Percentiles rank a stretch among this genome's conserved stretches.
These are phyloP conservation scores for Mariannaea sp. DNA, from an alignment of 2,329 filamentous ascomycete species.

Conservation along the genomic window DNA sequence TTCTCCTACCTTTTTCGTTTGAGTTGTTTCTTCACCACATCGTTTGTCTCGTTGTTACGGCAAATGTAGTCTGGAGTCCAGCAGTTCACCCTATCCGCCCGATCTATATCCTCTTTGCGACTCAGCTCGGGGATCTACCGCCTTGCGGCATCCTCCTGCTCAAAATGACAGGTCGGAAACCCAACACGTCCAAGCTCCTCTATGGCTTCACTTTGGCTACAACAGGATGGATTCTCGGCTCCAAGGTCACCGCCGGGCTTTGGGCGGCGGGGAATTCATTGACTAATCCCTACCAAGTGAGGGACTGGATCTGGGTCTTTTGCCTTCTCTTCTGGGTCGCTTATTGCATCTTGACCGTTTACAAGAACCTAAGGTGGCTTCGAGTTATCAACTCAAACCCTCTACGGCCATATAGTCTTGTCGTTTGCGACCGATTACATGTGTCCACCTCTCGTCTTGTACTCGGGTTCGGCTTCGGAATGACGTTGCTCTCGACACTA, in stretches of 20 bases:
- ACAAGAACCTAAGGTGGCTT: slow-evolving; percentile 27
- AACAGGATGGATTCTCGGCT: slow-evolving; percentile 17
- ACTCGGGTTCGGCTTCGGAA: slow-evolving; percentile 23
- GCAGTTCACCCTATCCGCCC: slow-evolving; percentile 34
- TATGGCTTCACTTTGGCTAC: slow-evolving; percentile 22
- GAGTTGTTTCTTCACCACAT: slow-evolving; percentile 37
- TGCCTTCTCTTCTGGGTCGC: slow-evolving; percentile 30
- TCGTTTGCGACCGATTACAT: slow-evolving; percentile 10
- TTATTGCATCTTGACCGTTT: slow-evolving; percentile 25
- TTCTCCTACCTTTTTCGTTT: slow-evolving; percentile 19
- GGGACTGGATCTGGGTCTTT: slow-evolving; percentile 32
- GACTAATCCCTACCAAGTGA: slow-evolving; percentile 25
- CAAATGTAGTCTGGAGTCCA: slow-evolving; percentile 31
- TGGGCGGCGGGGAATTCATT: slow-evolving; percentile 28
- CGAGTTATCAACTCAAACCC: slow-evolving; percentile 21
- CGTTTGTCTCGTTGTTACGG: slow-evolving; percentile 29
- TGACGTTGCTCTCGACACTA: slow-evolving; percentile 23
- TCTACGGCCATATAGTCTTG: slow-evolving; percentile 11
- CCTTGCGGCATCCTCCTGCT: slow-evolving; percentile 27
- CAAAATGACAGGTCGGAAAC: slow-evolving; percentile 23
- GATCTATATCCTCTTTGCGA: slow-evolving; percentile 34
- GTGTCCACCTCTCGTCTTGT: slow-evolving; percentile 27
- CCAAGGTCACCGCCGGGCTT: slow-evolving; percentile 24
- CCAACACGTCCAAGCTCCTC: slow-evolving; percentile 24
- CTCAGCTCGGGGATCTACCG: slow-evolving; percentile 34